phyloP scores from a whole-genome alignment of 495 filamentous ascomycete species.

The Tuber aestivum region DNA sequence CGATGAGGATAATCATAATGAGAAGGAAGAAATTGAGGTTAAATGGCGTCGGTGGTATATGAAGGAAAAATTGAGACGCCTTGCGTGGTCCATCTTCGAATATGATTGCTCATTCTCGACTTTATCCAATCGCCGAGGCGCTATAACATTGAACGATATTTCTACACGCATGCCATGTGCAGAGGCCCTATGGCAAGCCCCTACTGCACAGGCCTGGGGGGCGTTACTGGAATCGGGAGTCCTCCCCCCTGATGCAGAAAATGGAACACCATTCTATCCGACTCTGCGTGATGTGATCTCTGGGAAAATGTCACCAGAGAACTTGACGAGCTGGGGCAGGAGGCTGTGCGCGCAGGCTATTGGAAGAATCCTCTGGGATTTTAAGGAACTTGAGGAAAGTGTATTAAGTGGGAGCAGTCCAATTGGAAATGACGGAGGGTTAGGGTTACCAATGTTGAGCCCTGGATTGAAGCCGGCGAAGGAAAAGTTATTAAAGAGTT shows the following conservation, averaged over 20 bases:
- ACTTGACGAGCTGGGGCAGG: constrained; percentile 41
- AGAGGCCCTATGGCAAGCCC: constrained; percentile 41
- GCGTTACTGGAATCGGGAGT: constrained; percentile 27
- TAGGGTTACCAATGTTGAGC: constrained; percentile 35
- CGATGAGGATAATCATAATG: constrained; percentile 10
- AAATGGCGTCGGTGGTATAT: constrained; percentile 41
- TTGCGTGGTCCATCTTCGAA: constrained; percentile 44
- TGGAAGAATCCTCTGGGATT: constrained; percentile 43
- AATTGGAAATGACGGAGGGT: constrained; percentile 19
- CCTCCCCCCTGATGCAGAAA: constrained; percentile 15
- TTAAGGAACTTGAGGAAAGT: constrained; percentile 43
- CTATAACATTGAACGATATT: constrained; percentile 43
- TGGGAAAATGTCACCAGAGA: constrained; percentile 30
- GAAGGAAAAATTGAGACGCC: constrained; percentile 37
- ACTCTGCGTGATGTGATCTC: constrained; percentile 41
- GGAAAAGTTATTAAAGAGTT: constrained; percentile 30
- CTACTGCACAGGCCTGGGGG: constrained; percentile 40
- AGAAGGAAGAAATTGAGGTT: constrained; percentile 25
- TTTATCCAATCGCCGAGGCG: constrained; percentile 42
- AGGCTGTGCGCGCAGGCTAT: constrained; percentile 42
- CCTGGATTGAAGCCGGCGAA: constrained; percentile 41
- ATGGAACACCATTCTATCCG: constrained; percentile 33
- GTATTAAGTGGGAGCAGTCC: constrained; percentile 33
- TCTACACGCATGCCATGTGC: constrained; percentile 40
- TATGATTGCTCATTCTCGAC: constrained; percentile 44